These are phyloP conservation scores for Nidularia pulvinata DNA, from an alignment of 768 basidiomycete species.

Conservation along the genomic window DNA sequence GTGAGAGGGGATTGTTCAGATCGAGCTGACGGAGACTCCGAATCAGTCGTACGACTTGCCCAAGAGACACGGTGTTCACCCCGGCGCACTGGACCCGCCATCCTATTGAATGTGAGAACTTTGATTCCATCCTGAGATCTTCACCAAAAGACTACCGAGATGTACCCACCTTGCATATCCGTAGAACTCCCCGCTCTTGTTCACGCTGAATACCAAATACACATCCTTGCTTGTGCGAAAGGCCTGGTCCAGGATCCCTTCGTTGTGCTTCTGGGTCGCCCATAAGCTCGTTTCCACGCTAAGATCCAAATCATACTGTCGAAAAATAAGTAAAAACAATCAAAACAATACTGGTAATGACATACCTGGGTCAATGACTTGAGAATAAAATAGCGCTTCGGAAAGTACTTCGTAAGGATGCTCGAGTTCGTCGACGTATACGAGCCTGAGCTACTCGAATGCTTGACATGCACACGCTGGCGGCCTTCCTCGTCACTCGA, in stretches of 20 bases:
- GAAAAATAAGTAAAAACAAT: slow-evolving; percentile 4
- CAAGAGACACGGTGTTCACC: slow-evolving; percentile 55
- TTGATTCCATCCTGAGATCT: slow-evolving; percentile 1
- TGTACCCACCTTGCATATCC: slow-evolving; percentile 78
- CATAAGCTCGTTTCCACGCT: slow-evolving; percentile 81
- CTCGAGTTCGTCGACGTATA: slow-evolving; percentile 85
- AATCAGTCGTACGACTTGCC: slow-evolving; percentile 35
- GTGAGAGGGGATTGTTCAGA: slow-evolving; percentile 19
- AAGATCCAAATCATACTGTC: slow-evolving; percentile 73
- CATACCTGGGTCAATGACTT: slow-evolving; percentile 83
- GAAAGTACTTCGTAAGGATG: slow-evolving; percentile 74
- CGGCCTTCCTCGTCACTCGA: slow-evolving; percentile 40
- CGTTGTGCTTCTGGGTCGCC: slow-evolving; percentile 95
- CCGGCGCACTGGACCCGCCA: slow-evolving; percentile 63
- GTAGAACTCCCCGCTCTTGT: slow-evolving; percentile 93
- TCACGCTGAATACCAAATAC: slow-evolving; percentile 88
- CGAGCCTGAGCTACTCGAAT: slow-evolving; percentile 65
- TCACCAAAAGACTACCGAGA: neutral
- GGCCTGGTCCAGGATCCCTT: slow-evolving; percentile 89
- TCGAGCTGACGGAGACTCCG: slow-evolving; percentile 4
- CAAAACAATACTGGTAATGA: neutral
- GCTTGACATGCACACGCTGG: slow-evolving; percentile 16
- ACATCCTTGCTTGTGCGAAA: slow-evolving; percentile 91
- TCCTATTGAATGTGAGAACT: slow-evolving; percentile 37
- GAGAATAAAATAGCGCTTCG: slow-evolving; percentile 89